These are phyloP conservation scores for Corymbia calophylla DNA, from an alignment of 441 rosid species.

Conservation along the genomic window DNA sequence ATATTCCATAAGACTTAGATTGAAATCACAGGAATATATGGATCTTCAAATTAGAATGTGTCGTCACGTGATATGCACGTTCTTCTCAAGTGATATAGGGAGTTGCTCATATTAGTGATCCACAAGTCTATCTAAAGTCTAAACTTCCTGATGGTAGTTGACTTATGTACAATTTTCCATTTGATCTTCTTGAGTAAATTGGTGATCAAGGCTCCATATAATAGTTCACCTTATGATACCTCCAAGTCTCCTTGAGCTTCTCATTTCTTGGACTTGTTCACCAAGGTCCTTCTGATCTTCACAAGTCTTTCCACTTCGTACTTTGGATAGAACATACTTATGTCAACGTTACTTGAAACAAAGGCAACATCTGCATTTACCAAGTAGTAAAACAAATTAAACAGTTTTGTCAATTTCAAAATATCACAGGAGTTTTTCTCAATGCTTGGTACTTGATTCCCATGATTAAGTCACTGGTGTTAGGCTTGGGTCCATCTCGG, in stretches of 20 bases:
- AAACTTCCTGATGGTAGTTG: neutral
- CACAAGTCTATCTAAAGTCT: neutral
- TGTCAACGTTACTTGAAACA: neutral
- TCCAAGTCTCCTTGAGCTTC: neutral
- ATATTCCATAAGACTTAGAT: neutral
- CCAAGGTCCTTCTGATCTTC: neutral
- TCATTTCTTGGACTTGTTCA: neutral
- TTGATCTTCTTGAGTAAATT: neutral
- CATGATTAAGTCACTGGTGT: neutral
- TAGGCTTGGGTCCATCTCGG: neutral
- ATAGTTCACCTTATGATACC: neutral
- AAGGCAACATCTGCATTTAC: neutral
- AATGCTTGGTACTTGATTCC: neutral
- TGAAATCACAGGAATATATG: neutral
- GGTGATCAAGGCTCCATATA: neutral
- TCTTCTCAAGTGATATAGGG: neutral
- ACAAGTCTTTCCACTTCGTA: neutral
- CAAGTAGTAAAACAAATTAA: neutral
- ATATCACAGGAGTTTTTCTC: neutral
- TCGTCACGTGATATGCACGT: neutral
- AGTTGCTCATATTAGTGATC: neutral
- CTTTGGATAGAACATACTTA: neutral
- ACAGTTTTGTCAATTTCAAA: neutral
- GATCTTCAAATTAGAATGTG: neutral
- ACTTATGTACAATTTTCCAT: neutral